phyloP scores from a whole-genome alignment of 2,329 filamentous ascomycete genomes.

The Grosmannia huntii region DNA sequence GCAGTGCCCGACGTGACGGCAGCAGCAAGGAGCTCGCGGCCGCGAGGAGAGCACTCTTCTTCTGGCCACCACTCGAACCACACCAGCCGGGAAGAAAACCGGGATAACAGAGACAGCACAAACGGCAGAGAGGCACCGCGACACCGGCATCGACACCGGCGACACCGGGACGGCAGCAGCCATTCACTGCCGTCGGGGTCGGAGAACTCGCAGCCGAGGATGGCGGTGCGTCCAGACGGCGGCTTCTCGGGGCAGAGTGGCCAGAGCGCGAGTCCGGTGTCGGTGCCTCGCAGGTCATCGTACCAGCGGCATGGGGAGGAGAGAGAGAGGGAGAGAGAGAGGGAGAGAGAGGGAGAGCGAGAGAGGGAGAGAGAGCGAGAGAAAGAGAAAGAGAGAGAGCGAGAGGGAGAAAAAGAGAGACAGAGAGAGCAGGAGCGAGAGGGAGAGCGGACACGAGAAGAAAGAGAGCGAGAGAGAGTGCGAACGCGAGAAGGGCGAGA shows the following conservation, averaged over 20 bases:
- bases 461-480: too few relatives aligned
- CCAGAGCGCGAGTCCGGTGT: slow-evolving; percentile 11
- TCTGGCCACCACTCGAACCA: slow-evolving; percentile 23
- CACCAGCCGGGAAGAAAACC: slow-evolving; percentile 19
- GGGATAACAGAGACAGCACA: slow-evolving; percentile 10
- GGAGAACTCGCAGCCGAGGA: slow-evolving; percentile 22
- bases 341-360: background rate
- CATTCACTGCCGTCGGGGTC: slow-evolving; percentile 18
- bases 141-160: slow-evolving; percentile 19
- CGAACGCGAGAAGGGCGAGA: too few relatives aligned
- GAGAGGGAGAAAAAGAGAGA: too few relatives aligned
- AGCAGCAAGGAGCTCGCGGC: slow-evolving; percentile 19
- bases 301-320: slow-evolving; percentile 1
- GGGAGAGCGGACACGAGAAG: too few relatives aligned
- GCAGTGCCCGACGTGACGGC: slow-evolving; percentile 1
- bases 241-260: slow-evolving; percentile 20
- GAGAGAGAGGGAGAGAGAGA: background rate
- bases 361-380: background rate
- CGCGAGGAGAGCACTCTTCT: slow-evolving; percentile 29
- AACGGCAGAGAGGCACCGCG: background rate
- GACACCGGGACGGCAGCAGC: slow-evolving; percentile 23
- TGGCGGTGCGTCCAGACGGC: slow-evolving; percentile 32
- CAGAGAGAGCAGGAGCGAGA: too few relatives aligned
- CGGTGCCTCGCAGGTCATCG: slow-evolving; percentile 7
- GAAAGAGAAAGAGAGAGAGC: too few relatives aligned